phyloP scores from a whole-genome alignment of 129 eudicot species.

The Escallonia herrerae region DNA sequence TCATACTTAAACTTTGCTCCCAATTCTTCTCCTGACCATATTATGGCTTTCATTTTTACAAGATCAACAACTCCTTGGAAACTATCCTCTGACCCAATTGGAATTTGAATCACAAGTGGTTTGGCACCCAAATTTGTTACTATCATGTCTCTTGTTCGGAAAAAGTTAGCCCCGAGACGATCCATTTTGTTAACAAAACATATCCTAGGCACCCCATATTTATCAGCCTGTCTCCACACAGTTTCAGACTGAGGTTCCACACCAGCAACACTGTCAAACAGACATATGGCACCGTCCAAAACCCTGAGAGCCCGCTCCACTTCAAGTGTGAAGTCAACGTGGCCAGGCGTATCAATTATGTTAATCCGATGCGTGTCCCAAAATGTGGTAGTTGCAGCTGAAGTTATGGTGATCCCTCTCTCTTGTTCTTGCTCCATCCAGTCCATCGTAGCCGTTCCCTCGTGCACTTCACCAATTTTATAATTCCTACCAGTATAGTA shows the following conservation, averaged over 20 bases:
- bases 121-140: constrained; percentile 83
- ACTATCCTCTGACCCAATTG: constrained; percentile 78
- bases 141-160: constrained; percentile 88
- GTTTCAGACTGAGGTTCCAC: constrained; percentile 99
- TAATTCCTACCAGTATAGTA: constrained; percentile 90
- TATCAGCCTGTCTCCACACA: constrained; percentile 98
- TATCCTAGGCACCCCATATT: constrained; percentile 93
- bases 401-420: constrained; percentile 93
- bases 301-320: constrained; percentile 98
- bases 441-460: constrained; percentile 99
- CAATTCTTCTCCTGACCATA: constrained; percentile 94
- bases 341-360: constrained; percentile 98
- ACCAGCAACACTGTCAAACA: constrained; percentile 96
- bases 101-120: constrained; percentile 83
- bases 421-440: constrained; percentile 99
- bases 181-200: constrained; percentile 98
- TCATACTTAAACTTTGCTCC: constrained; percentile 84
- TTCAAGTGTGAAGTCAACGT: constrained; percentile 98
- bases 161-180: constrained; percentile 89
- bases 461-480: constrained; percentile 97
- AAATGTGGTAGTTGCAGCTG: constrained; percentile 92
- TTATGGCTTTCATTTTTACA: constrained; percentile 72
- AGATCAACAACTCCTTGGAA: constrained; percentile 87
- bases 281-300: constrained; percentile 89
- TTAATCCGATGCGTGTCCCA: constrained; percentile 97